Evolutionary conservation across 2,329 filamentous ascomycete species (phyloP), one percentile per base, ranked within the genome.

Genomic region (Penicillium nordicum): DNA sequence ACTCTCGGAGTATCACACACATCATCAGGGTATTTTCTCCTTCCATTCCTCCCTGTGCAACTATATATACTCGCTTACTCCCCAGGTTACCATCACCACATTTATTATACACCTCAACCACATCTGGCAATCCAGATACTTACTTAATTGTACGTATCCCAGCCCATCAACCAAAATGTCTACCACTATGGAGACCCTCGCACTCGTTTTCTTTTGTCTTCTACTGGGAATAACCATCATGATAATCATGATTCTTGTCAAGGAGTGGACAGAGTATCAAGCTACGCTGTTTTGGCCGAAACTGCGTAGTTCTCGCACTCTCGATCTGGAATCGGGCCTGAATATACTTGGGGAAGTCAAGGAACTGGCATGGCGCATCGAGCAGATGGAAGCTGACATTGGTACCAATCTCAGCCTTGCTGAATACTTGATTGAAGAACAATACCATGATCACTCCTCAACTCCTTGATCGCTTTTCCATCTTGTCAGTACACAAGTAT

Each of bases 211-310:
- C 23, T 23, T 27, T 4, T 41, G 10, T 2, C 36, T 52, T 10
- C 0, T 46, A 25, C 42, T 55, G 18, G 48, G 48, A 18, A n/a
- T 55, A 14, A 44, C 48, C 7, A 45, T 43, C 21, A 34, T 52
- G 48, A 23, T 46, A n/a, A 38, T 46, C 27, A 52, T 52, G 40
- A 41, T 55, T 34, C 41, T 55, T 41, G 53, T 46, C 21, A 52
- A 55, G 29, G 47, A 55, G 53, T 55, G 53, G 53, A 46, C 48
- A 8, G 48, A 55, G 48, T 51, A 46, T 18, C 16, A 34, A 40
- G 41, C 48, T 46, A 29, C n/a, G 27, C 53, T 46, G 14, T 40
- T 55, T 21, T 55, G 53, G 53, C 53, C 53, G 53, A 40, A 52
- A 44, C 48, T 41, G 48, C 40, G 41, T 41, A 45, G 41, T 12